A percentile compares a stretch with the other conserved stretches of the same genome.
Conservation (phyloP, 1,284 basidiomycete species). For the Marasmius sp. region DNA sequence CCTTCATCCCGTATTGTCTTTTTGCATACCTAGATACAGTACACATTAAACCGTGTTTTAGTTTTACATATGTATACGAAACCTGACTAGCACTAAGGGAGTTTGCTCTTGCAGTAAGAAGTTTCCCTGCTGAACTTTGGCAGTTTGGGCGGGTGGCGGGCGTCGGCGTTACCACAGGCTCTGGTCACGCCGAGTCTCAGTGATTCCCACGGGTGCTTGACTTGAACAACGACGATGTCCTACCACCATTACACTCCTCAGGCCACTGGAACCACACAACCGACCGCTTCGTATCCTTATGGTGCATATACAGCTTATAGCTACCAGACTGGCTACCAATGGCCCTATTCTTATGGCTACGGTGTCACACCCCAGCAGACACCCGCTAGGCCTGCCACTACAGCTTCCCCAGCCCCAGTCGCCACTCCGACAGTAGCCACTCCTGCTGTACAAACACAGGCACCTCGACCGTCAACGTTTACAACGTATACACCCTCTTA, state of each 20-base stretch:
- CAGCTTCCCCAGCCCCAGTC: constrained; percentile 35
- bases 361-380: constrained; percentile 42
- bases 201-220: neutral
- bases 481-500: constrained; percentile 58
- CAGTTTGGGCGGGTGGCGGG: too few relatives aligned
- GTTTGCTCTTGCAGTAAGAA: too few relatives aligned
- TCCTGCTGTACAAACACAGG: constrained; percentile 13
- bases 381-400: constrained; percentile 32
- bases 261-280: neutral
- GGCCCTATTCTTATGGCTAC: constrained; percentile 61
- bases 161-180: neutral
- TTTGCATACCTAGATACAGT: neutral
- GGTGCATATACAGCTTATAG: constrained; percentile 37
- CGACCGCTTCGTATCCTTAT: constrained; percentile 54
- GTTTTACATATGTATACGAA: too few relatives aligned
- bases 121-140: too few relatives aligned
- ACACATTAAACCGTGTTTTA: too few relatives aligned
- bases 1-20: neutral
- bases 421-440: constrained; percentile 20
- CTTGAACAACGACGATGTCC: neutral
- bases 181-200: neutral
- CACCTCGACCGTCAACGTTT: constrained; percentile 38
- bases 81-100: too few relatives aligned
- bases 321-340: constrained; percentile 42
- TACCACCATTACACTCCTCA: constrained; percentile 1